Percentiles rank a stretch among this genome's conserved stretches.
phyloP scores from a whole-genome alignment of 179 eudicot species.

The Spergularia azorica region DNA sequence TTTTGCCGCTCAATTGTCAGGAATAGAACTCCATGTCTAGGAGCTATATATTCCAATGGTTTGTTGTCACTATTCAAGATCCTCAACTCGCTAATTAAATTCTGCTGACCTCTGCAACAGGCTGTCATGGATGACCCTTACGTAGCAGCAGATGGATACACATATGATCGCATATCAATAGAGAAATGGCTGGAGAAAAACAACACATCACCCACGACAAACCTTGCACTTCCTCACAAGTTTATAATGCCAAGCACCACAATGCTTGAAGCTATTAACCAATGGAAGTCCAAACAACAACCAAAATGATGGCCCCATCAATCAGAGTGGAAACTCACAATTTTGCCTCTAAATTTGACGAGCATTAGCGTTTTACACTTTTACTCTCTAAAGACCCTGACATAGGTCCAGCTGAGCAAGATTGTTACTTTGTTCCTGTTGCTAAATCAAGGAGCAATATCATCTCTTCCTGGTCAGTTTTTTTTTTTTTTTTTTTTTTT shows the following conservation, averaged over 20 bases:
- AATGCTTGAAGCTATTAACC: slow-evolving; percentile 63
- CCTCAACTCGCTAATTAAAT: not conserved
- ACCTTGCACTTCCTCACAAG: slow-evolving; percentile 49
- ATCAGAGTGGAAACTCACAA: not conserved
- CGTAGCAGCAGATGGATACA: slow-evolving; percentile 88
- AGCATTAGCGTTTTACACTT: not conserved
- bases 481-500: not conserved
- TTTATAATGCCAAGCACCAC: slow-evolving; percentile 54
- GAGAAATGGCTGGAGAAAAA: slow-evolving; percentile 56
- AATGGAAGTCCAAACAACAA: slow-evolving; percentile 52
- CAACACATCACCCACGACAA: slow-evolving; percentile 60
- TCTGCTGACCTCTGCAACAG: slow-evolving; percentile 34
- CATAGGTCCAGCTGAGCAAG: slow-evolving; percentile 13
- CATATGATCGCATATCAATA: slow-evolving; percentile 65
- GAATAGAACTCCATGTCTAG: not conserved
- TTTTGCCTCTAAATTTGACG: no score
- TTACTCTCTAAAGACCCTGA: not conserved
- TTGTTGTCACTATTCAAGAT: not conserved
- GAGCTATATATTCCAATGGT: not conserved
- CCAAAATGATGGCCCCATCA: slow-evolving; percentile 20
- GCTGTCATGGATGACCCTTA: slow-evolving; percentile 78
- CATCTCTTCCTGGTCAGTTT: not conserved
- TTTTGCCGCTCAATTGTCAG: not conserved
- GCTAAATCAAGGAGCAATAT: not conserved
- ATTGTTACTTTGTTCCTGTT: not conserved